Percentiles rank a stretch among this genome's conserved stretches.
Conservation (phyloP, 2,329 filamentous ascomycete species). For the Talaromyces piceae region DNA sequence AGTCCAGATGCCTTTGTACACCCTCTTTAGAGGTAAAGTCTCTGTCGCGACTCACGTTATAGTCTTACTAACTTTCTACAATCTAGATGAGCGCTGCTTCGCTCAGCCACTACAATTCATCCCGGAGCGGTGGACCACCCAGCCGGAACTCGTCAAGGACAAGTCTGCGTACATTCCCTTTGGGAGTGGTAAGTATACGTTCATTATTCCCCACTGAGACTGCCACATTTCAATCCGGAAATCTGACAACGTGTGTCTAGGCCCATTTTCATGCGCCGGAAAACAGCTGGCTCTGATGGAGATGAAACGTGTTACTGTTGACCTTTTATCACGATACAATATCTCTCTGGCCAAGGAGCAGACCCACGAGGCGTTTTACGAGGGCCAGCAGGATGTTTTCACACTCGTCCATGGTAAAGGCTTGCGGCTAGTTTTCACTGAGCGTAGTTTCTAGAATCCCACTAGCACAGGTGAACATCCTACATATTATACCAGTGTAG, state of each 20-base stretch:
- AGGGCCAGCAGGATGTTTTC: constrained; percentile 9
- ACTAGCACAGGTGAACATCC: background rate
- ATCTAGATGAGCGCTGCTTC: constrained; percentile 8
- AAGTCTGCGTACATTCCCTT: constrained; percentile 6
- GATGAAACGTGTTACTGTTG: constrained; percentile 6
- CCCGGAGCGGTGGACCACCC: constrained; percentile 9
- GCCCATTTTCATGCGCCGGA: constrained; percentile 6
- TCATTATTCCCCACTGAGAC: background rate
- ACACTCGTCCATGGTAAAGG: constrained; percentile 8
- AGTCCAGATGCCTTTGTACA: constrained; percentile 14
- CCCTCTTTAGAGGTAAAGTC: constrained; percentile 15
- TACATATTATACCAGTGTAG: background rate
- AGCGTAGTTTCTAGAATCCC: background rate
- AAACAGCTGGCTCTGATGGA: constrained; percentile 10
- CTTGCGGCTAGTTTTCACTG: constrained; percentile 7
- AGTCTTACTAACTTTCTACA: background rate
- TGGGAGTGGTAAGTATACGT: constrained; percentile 4
- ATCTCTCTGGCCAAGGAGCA: constrained; percentile 8
- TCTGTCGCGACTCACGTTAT: background rate
- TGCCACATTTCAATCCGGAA: background rate
- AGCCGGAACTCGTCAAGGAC: constrained; percentile 6
- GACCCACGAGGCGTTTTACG: constrained; percentile 9
- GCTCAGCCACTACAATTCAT: constrained; percentile 7
- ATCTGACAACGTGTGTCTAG: background rate
- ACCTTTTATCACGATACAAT: constrained; percentile 7